Evolutionary conservation across 2,329 filamentous ascomycete species (phyloP), one percentile per base, ranked within the genome.

Genomic region (Xylariaceae sp.): DNA sequence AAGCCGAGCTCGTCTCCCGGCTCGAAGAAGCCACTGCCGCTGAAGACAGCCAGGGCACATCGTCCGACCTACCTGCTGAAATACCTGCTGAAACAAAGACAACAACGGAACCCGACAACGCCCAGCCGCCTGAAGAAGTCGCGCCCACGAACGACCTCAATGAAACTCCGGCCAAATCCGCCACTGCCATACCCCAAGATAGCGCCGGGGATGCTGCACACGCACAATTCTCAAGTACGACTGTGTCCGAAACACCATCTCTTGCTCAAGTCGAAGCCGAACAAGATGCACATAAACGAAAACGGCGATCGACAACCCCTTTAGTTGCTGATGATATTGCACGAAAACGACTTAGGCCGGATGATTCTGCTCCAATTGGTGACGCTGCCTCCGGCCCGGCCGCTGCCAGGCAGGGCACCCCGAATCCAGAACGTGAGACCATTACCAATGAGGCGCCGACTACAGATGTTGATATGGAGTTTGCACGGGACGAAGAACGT

Each of bases 1-100:
- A 91, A 68, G 78, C 84, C 29, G 87, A 87, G 56, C 80, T 91
- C 46, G 77, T 91, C 53, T 80, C 85, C 57, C 81, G 86, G 56
- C 72, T 92, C 45, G 67, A 75, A 45, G 67, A 75, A 46, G 73
- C 71, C 47, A 72, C 71, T 35, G 73, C 60, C 32, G 47, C 59
- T 35, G 62, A 61, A 35, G 55, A 47, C 35, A 55, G 42, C 11
- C 47, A 56, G 39, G 53, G 56, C 47, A 51, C 56, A 27, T 26
- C 61, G 6, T 50, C 54, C 12, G 54, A 61, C 45, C 35, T 58
- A 49, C 44, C 53, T 48, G 51, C 42, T 49, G 54, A 61, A 45
- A 32, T 58, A 50, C 43, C 53, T 48, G 51, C 39, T 50, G 62
- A 64, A 52, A 60, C 57, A 5, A 37, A 53, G 26, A 48, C 54